Percentiles rank a stretch among this genome's conserved stretches.
phyloP scores from a whole-genome alignment of 2,329 filamentous ascomycete genomes.

The Ophiostoma pallidulum region DNA sequence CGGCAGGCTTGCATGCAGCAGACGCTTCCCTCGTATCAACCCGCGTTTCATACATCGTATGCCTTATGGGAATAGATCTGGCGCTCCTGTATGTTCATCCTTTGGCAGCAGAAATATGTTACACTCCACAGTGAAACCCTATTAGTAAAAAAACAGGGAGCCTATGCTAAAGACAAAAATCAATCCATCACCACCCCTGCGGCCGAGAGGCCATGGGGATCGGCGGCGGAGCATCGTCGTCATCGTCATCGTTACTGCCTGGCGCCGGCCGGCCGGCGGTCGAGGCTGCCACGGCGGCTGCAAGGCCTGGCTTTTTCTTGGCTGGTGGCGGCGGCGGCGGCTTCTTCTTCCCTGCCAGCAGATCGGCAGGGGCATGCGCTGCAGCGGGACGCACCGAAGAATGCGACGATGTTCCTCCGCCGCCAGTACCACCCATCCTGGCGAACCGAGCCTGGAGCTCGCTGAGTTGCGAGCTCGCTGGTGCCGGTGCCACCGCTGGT shows the following conservation, averaged over 20 bases:
- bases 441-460: slow-evolving; percentile 62
- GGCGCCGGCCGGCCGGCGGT: neutral
- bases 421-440: slow-evolving; percentile 52
- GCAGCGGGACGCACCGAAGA: neutral
- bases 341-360: slow-evolving; percentile 39
- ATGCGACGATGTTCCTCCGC: slow-evolving; percentile 25
- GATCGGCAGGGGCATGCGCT: neutral
- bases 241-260: slow-evolving; percentile 12
- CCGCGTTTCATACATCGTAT: too few species aligned
- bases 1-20: too few species aligned
- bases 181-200: slow-evolving; percentile 16
- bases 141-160: too few species aligned
- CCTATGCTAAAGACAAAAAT: too few species aligned
- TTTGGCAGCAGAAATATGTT: too few species aligned
- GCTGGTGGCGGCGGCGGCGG: slow-evolving; percentile 40
- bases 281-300: slow-evolving; percentile 13
- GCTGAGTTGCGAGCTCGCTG: slow-evolving; percentile 39
- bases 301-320: slow-evolving; percentile 41
- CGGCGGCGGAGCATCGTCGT: slow-evolving; percentile 36
- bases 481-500: neutral
- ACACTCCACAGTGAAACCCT: too few species aligned
- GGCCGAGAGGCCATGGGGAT: slow-evolving; percentile 44
- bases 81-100: too few species aligned
- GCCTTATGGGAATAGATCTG: too few species aligned
- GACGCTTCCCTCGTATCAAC: too few species aligned